Evolutionary conservation across 768 basidiomycete species (phyloP).

Genomic region (Boletus rubroflammeus): DNA sequence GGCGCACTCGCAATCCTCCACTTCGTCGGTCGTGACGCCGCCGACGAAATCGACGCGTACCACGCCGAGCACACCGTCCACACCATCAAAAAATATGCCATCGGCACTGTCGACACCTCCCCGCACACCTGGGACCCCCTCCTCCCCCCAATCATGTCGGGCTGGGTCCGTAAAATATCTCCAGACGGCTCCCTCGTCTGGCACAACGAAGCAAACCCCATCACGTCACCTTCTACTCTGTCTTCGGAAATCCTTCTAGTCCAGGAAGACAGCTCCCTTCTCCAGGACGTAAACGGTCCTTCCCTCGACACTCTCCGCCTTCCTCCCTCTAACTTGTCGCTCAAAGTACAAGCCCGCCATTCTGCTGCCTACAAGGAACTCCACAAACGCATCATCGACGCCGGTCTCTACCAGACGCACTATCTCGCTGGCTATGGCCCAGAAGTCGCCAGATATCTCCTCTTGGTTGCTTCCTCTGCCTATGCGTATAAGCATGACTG

Average conservation of each 20-base stretch:
- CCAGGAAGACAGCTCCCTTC: constrained; percentile 33
- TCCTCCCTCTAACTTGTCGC: constrained; percentile 51
- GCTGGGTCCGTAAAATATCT: constrained; percentile 66
- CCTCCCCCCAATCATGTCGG: constrained; percentile 80
- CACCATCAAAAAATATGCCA: constrained; percentile 46
- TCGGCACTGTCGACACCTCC: constrained; percentile 64
- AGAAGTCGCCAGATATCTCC: constrained; percentile 74
- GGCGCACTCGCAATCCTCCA: constrained; percentile 87
- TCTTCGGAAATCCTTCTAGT: constrained; percentile 65
- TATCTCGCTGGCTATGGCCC: constrained; percentile 87
- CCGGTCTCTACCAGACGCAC: constrained; percentile 82
- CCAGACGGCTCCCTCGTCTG: constrained; percentile 46
- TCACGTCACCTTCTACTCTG: constrained; percentile 32
- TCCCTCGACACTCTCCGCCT: constrained; percentile 46
- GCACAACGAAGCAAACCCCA: constrained; percentile 58
- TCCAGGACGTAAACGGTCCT: constrained; percentile 34
- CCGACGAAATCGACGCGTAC: constrained; percentile 92
- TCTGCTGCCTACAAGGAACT: constrained; percentile 78
- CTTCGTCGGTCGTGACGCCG: constrained; percentile 92
- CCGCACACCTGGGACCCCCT: constrained; percentile 65
- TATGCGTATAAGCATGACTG: constrained; percentile 60
- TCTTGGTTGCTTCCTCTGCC: constrained; percentile 57
- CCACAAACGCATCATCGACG: constrained; percentile 66
- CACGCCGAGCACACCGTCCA: constrained; percentile 49
- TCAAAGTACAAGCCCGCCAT: constrained; percentile 58